phyloP scores from a whole-genome alignment of 306 rosid genomes.

The Notholithocarpus densiflorus region DNA sequence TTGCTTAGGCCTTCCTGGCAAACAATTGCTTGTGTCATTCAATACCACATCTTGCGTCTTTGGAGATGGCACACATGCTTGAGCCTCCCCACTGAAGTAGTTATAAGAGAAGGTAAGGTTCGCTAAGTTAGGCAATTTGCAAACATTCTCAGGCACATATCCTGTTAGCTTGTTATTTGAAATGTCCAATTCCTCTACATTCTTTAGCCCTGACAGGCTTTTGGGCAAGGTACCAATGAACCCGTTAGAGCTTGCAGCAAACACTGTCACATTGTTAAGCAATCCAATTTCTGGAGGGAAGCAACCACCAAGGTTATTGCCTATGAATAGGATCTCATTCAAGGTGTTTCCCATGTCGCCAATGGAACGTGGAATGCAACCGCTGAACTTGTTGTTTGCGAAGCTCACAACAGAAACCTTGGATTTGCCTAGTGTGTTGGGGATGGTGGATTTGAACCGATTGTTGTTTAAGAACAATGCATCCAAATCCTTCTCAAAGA shows the following conservation, averaged over 20 bases:
- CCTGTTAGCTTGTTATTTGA: constrained; percentile 49
- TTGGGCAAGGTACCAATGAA: constrained; percentile 44
- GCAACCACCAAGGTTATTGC: constrained; percentile 59
- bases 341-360: constrained; percentile 47
- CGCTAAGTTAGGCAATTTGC: constrained; percentile 45
- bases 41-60: neutral
- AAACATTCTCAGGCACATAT: constrained; percentile 38
- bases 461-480: constrained; percentile 43
- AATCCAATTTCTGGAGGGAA: constrained; percentile 60
- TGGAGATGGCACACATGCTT: constrained; percentile 28
- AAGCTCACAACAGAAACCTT: constrained; percentile 49
- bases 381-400: constrained; percentile 56
- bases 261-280: constrained; percentile 26
- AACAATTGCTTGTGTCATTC: constrained; percentile 46
- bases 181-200: constrained; percentile 43
- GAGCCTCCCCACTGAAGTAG: constrained; percentile 29
- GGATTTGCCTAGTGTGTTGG: constrained; percentile 53
- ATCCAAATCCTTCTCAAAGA: constrained; percentile 23
- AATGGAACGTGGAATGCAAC: constrained; percentile 63
- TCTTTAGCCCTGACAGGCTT: constrained; percentile 29
- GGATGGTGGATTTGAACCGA: constrained; percentile 23
- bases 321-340: constrained; percentile 54
- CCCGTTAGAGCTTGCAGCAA: too few relatives aligned
- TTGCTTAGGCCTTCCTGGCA: constrained; percentile 48
- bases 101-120: constrained; percentile 56